Conservation (phyloP, 2,329 filamentous ascomycete genomes). For the Colletotrichum sp. region DNA sequence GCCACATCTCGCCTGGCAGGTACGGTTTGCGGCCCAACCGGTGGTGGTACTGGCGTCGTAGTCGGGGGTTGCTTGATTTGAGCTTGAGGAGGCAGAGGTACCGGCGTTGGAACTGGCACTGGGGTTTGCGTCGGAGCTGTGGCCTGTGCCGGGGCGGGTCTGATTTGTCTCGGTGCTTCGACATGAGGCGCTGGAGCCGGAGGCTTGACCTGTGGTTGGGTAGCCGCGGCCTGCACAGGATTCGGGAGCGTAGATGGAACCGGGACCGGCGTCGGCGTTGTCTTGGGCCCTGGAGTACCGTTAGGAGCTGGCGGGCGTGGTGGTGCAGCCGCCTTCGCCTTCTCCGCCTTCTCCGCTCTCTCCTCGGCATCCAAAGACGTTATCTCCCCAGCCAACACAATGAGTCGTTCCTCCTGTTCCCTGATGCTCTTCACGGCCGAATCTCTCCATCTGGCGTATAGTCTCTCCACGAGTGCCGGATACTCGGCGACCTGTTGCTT, state of each 20-base stretch:
- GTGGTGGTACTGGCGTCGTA: not conserved
- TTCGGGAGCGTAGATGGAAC: not conserved
- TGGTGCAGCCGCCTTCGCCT: slow-evolving; percentile 9
- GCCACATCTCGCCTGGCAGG: slow-evolving; percentile 11
- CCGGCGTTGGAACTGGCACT: slow-evolving; percentile 13
- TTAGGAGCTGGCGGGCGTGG: not conserved
- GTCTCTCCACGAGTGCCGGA: slow-evolving; percentile 71
- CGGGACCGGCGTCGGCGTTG: slow-evolving; percentile 10
- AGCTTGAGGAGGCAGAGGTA: slow-evolving; percentile 11
- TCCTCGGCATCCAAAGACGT: slow-evolving; percentile 64
- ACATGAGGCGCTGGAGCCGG: not conserved
- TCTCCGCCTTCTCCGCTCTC: slow-evolving; percentile 23
- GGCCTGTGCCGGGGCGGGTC: slow-evolving; percentile 26
- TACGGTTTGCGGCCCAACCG: not conserved
- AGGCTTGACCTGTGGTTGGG: slow-evolving; percentile 4
- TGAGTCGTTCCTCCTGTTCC: slow-evolving; percentile 74
- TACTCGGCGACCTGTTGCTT: slow-evolving; percentile 71
- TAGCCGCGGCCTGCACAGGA: not conserved
- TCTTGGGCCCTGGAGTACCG: not conserved
- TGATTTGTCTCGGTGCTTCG: slow-evolving; percentile 6
- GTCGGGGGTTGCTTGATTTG: not conserved
- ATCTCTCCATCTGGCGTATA: slow-evolving; percentile 78
- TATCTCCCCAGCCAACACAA: slow-evolving; percentile 70
- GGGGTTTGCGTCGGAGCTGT: slow-evolving; percentile 26
- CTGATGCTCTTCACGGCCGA: slow-evolving; percentile 73